These are phyloP conservation scores for Piper betle DNA, from an alignment of 164 flowering plant species.

Conservation along the genomic window DNA sequence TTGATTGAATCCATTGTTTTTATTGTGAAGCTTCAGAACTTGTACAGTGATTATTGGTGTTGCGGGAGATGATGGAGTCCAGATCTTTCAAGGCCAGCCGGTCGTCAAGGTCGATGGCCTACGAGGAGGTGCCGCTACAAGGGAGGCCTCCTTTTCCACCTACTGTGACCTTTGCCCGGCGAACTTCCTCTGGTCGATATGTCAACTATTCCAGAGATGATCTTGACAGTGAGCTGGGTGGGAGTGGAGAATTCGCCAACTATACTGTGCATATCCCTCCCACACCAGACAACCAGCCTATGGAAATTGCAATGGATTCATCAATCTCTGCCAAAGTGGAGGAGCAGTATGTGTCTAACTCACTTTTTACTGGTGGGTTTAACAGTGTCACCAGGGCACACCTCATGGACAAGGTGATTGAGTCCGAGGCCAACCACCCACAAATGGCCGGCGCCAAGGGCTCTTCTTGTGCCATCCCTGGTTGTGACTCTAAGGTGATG, in stretches of 20 bases:
- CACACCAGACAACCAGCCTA: slow-evolving; percentile 57
- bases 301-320: slow-evolving; percentile 36
- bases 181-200: slow-evolving; percentile 49
- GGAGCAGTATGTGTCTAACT: slow-evolving; percentile 58
- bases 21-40: too few relatives aligned
- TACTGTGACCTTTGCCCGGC: slow-evolving; percentile 28
- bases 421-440: slow-evolving; percentile 48
- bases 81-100: slow-evolving; percentile 32
- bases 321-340: slow-evolving; percentile 43
- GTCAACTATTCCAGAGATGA: slow-evolving; percentile 43
- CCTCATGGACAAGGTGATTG: slow-evolving; percentile 67
- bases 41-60: too few relatives aligned
- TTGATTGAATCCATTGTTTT: too few relatives aligned
- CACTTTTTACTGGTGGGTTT: slow-evolving; percentile 55
- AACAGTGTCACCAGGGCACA: slow-evolving; percentile 51
- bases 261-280: slow-evolving; percentile 58
- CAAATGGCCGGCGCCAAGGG: slow-evolving; percentile 57
- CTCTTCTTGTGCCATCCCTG: slow-evolving; percentile 42
- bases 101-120: slow-evolving; percentile 23
- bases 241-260: slow-evolving; percentile 24
- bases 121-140: slow-evolving; percentile 17
- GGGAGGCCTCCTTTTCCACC: slow-evolving; percentile 18
- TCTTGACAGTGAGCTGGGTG: slow-evolving; percentile 34
- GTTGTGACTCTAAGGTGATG: slow-evolving; percentile 60
- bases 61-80: slow-evolving; percentile 25